Conservation (phyloP, 2,329 filamentous ascomycete genomes). For the Beauveria sp. region DNA sequence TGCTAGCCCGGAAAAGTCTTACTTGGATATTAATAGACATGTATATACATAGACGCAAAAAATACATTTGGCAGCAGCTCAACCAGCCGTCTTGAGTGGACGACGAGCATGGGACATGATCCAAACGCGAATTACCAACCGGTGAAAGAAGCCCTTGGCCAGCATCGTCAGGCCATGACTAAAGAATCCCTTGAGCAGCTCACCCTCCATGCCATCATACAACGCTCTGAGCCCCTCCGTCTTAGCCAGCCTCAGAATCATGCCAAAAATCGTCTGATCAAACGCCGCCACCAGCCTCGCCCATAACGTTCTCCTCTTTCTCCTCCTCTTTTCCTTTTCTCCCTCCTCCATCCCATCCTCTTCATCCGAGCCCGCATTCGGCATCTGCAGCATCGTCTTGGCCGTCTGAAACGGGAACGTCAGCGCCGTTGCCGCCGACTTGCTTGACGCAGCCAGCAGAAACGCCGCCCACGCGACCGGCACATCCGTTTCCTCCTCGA, state of each 20-base stretch:
- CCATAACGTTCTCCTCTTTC: slow-evolving; percentile 8
- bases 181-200: slow-evolving; percentile 77
- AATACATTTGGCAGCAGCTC: not conserved
- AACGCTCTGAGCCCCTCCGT: slow-evolving; percentile 61
- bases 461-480: slow-evolving; percentile 34
- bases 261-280: slow-evolving; percentile 51
- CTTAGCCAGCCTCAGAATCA: slow-evolving; percentile 49
- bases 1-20: slow-evolving; percentile 39
- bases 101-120: slow-evolving; percentile 38
- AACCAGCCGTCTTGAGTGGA: slow-evolving; percentile 13
- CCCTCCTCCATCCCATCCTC: not conserved
- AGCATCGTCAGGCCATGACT: slow-evolving; percentile 83
- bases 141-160: slow-evolving; percentile 71
- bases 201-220: slow-evolving; percentile 68
- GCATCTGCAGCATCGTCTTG: slow-evolving; percentile 70
- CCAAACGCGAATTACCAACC: slow-evolving; percentile 63
- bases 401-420: slow-evolving; percentile 84
- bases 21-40: not conserved
- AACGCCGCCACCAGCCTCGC: slow-evolving; percentile 17
- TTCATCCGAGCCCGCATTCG: slow-evolving; percentile 15
- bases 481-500: slow-evolving; percentile 32
- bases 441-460: slow-evolving; percentile 63
- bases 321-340: slow-evolving; percentile 8
- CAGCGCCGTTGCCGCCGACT: slow-evolving; percentile 64
- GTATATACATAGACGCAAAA: not conserved